Base-by-base conservation (phyloP, 495 filamentous ascomycete species). In the Saxophila tyrrhenica region DNA sequence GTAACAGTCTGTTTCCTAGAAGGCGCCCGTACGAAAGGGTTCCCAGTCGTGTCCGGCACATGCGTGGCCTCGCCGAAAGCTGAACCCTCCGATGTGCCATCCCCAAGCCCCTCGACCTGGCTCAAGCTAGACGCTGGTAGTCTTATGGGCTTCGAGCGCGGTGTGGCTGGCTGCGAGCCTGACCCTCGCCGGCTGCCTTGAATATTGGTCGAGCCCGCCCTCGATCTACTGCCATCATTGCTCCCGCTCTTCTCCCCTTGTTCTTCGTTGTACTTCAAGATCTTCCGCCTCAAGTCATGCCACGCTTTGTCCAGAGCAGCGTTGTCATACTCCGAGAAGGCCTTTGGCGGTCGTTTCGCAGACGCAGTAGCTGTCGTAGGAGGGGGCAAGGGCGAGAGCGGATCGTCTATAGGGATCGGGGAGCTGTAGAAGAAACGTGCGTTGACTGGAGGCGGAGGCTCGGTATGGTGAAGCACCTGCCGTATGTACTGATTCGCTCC, bases 281-380 rank as follows among this genome's bases (percentile, higher is more conserved):
- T 65, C 58, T 69, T 62, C 51, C 55, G 47, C 25, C 70, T 60
- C 24, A 72, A 51, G 35, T 62, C 64, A 46, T 64, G 49, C 70
- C 70, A 72, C 25, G 69, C 66, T 43, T 63, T 64, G 52, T 71
- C 67, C 24, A 72, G 49, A 10, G 64, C 63, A 3, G 60, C 51
- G 51, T 71, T 71, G 52, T 72, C 70, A 39, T 69, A 71, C 21
- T 50, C 44, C 9, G 70, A 72, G 51, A 72, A 72, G 0, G 70
- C 67, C 46, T 67, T 64, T 5, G 70, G 69, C 23, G 68, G 65
- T 10, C 64, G 64, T 38, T 52, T 56, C 9, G 59, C 39, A 2
- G 45, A 8, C 9, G 41, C 58, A 17, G 55, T 53, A 1, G 62
- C 49, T 15, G 23, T 45, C 1, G 63, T 56, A n/a, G 67, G 67